phyloP scores from a whole-genome alignment of 2,329 filamentous ascomycete species.

The Fusarium chlamydosporum region DNA sequence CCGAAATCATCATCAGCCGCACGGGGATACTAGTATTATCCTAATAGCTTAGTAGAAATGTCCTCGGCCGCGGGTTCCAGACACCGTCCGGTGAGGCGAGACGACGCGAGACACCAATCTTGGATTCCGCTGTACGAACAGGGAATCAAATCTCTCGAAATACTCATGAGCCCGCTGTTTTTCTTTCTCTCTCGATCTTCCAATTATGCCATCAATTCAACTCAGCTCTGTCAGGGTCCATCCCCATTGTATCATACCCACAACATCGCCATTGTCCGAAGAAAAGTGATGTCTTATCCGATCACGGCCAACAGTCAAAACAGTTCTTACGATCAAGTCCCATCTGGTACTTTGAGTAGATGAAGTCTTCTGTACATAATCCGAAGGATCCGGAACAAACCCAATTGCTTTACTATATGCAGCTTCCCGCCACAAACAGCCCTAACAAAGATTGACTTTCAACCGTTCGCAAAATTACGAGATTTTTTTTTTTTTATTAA shows the following conservation, averaged over 20 bases:
- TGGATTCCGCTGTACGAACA: background rate
- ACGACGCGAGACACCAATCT: conserved; percentile 10
- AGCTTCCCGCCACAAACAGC: conserved; percentile 2
- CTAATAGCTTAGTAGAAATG: conserved; percentile 2
- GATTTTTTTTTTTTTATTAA: too few relatives aligned
- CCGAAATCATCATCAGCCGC: conserved; percentile 43
- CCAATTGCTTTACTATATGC: conserved; percentile 4
- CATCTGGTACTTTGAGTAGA: background rate
- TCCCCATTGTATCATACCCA: conserved; percentile 9
- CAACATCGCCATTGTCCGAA: conserved; percentile 4
- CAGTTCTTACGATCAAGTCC: background rate
- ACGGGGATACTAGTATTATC: conserved; percentile 14
- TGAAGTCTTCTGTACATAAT: conserved; percentile 3
- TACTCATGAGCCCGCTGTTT: conserved; percentile 17
- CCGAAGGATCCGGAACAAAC: conserved; percentile 25
- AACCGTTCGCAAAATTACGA: background rate
- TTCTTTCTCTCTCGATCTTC: background rate
- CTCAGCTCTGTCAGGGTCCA: conserved; percentile 10
- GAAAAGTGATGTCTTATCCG: conserved; percentile 16
- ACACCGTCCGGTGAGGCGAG: conserved; percentile 26
- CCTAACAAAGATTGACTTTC: conserved; percentile 18
- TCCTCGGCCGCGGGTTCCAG: conserved; percentile 21
- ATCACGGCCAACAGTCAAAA: background rate
- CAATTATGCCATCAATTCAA: background rate
- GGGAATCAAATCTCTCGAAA: conserved; percentile 26